These are phyloP conservation scores for Aurinia saxatilis DNA, from an alignment of 345 rosid genomes.

Conservation along the genomic window DNA sequence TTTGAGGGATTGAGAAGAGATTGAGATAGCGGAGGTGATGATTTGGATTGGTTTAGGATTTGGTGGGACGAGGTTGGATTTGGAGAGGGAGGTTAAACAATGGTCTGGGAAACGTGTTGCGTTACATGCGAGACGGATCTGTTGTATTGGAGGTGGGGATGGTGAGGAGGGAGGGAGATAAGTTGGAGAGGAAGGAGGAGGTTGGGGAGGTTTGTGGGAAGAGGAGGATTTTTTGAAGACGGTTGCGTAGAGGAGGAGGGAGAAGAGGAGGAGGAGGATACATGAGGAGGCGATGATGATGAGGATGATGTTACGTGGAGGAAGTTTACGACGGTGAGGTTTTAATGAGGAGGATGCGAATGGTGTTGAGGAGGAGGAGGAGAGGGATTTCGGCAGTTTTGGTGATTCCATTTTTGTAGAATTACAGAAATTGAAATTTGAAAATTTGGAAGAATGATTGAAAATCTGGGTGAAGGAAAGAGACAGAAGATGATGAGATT, in stretches of 20 bases:
- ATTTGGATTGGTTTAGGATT: slow-evolving; percentile 51
- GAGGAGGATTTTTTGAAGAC: slow-evolving; percentile 13
- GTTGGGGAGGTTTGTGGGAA: background rate
- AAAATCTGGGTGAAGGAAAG: too few relatives aligned
- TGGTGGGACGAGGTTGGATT: slow-evolving; percentile 32
- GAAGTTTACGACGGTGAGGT: slow-evolving; percentile 14
- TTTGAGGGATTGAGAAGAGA: slow-evolving; percentile 48
- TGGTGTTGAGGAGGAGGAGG: slow-evolving; percentile 27
- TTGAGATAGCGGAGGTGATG: slow-evolving; percentile 55
- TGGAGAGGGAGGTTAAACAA: slow-evolving; percentile 37
- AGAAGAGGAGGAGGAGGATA: slow-evolving; percentile 25
- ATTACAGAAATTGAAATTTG: too few relatives aligned
- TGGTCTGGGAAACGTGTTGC: slow-evolving; percentile 53
- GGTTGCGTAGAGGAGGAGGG: slow-evolving; percentile 28
- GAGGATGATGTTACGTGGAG: slow-evolving; percentile 11
- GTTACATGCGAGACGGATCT: slow-evolving; percentile 49
- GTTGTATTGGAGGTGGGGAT: slow-evolving; percentile 19
- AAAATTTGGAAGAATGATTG: too few relatives aligned
- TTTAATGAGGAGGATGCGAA: slow-evolving; percentile 21
- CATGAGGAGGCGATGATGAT: slow-evolving; percentile 21
- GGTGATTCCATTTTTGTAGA: slow-evolving; percentile 21
- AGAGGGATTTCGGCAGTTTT: slow-evolving; percentile 26
- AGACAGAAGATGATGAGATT: too few relatives aligned
- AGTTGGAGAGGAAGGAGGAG: slow-evolving; percentile 3
- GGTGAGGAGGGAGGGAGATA: too few relatives aligned